These are phyloP conservation scores for Carex cristatella DNA, from an alignment of 176 grass and related monocot genomes.

Conservation along the genomic window DNA sequence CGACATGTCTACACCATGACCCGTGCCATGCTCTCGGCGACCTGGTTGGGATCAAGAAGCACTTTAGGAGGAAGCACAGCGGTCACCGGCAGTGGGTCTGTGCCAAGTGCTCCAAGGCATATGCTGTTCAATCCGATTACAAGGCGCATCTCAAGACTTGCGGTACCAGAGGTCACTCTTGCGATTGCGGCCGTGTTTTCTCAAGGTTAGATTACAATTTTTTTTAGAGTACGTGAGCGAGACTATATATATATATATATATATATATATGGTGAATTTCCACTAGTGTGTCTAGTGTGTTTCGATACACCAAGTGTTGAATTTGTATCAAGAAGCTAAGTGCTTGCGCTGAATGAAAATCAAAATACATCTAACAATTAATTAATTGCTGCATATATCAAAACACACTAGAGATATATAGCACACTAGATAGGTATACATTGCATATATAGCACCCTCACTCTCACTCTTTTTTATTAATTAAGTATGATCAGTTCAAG, in stretches of 20 bases:
- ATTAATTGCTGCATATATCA: no score
- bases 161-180: slow-evolving; percentile 86
- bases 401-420: no score
- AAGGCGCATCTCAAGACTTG: slow-evolving; percentile 98
- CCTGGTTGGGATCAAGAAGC: slow-evolving; percentile 35
- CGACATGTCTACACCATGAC: slow-evolving; percentile 19
- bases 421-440: no score
- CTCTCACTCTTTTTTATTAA: not conserved
- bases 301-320: no score
- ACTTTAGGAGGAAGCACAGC: slow-evolving; percentile 35
- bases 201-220: slow-evolving; percentile 23
- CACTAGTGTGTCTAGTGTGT: no score
- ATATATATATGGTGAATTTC: no score
- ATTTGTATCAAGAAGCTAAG: no score
- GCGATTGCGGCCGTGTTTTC: slow-evolving; percentile 92
- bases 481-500: not conserved
- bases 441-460: no score
- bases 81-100: slow-evolving; percentile 61
- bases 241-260: no score
- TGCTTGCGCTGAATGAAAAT: no score
- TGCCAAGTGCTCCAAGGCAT: slow-evolving; percentile 67
- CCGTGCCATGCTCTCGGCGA: slow-evolving; percentile 23
- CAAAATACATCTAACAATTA: no score
- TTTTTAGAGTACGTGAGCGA: not conserved
- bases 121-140: slow-evolving; percentile 92